A percentile compares a stretch with the other conserved stretches of the same genome.
Evolutionary conservation across 2,329 filamentous ascomycete genomes (phyloP).

Genomic region (Ascocoryne sarcoides): DNA sequence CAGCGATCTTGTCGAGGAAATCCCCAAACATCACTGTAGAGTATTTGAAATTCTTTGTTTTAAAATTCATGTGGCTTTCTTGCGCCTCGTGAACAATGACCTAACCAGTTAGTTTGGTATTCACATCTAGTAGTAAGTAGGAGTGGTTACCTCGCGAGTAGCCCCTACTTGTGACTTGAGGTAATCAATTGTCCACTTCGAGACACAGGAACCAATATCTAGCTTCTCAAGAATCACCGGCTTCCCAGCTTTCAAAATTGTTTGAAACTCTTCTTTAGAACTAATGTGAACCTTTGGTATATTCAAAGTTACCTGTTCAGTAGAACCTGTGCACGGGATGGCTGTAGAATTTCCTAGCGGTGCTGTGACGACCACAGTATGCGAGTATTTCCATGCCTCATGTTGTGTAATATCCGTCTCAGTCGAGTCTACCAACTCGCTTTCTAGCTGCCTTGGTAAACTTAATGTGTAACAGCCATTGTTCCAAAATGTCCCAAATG

Average conservation of each 20-base stretch:
- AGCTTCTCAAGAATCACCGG: conserved; percentile 59
- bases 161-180: conserved; percentile 52
- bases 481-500: conserved; percentile 83
- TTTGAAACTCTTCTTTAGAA: conserved; percentile 48
- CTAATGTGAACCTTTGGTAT: conserved; percentile 46
- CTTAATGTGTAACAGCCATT: conserved; percentile 33
- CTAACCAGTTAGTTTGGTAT: conserved; percentile 31
- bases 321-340: background rate
- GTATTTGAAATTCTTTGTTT: conserved; percentile 75
- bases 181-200: conserved; percentile 61
- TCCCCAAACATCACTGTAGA: conserved; percentile 55
- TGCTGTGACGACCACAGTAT: conserved; percentile 12
- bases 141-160: conserved; percentile 46
- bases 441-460: background rate
- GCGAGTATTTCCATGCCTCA: conserved; percentile 16
- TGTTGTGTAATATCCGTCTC: background rate
- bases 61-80: conserved; percentile 66
- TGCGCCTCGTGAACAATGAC: conserved; percentile 66
- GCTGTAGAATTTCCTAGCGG: background rate
- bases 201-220: conserved; percentile 57
- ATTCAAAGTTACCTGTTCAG: conserved; percentile 5
- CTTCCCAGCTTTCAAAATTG: conserved; percentile 46
- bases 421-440: background rate
- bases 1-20: conserved; percentile 53
- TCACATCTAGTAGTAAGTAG: conserved; percentile 1